phyloP scores from a whole-genome alignment of 2,329 filamentous ascomycete genomes.

The Alternaria consortialis region DNA sequence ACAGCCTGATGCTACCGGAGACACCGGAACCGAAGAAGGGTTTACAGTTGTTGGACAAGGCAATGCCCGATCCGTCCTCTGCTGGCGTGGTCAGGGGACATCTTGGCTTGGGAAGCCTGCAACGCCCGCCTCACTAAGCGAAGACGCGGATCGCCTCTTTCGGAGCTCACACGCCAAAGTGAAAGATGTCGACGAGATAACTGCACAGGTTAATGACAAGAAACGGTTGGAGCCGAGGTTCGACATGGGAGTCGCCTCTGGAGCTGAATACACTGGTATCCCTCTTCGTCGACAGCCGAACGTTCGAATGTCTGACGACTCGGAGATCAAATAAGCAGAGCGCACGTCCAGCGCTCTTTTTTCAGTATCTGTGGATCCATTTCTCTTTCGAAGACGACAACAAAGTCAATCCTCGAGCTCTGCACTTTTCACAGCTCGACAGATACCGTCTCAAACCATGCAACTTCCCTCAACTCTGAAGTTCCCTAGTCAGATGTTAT shows the following conservation, averaged over 20 bases:
- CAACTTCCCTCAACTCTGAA: no score
- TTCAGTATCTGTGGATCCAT: not conserved
- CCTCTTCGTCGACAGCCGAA: not conserved
- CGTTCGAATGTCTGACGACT: not conserved
- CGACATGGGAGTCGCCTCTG: not conserved
- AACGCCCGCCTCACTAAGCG: not conserved
- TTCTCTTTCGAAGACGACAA: not conserved
- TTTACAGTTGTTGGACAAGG: slow-evolving; percentile 51
- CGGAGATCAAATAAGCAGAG: not conserved
- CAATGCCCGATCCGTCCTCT: slow-evolving; percentile 56
- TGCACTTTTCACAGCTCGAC: no score
- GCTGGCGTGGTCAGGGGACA: slow-evolving; percentile 47
- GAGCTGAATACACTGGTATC: not conserved
- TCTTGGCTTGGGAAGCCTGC: slow-evolving; percentile 35
- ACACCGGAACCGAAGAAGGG: slow-evolving; percentile 4
- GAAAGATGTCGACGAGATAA: not conserved
- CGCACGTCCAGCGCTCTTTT: not conserved
- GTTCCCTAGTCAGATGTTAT: no score
- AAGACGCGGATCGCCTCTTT: slow-evolving; percentile 9
- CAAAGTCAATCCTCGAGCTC: not conserved
- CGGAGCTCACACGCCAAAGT: not conserved
- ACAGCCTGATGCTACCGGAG: slow-evolving; percentile 45
- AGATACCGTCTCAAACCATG: no score
- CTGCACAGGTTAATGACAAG: not conserved
- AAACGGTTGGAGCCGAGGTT: slow-evolving; percentile 4